Evolutionary conservation across 2,329 filamentous ascomycete species (phyloP).

Genomic region (Penicillium aurantiogriseum): DNA sequence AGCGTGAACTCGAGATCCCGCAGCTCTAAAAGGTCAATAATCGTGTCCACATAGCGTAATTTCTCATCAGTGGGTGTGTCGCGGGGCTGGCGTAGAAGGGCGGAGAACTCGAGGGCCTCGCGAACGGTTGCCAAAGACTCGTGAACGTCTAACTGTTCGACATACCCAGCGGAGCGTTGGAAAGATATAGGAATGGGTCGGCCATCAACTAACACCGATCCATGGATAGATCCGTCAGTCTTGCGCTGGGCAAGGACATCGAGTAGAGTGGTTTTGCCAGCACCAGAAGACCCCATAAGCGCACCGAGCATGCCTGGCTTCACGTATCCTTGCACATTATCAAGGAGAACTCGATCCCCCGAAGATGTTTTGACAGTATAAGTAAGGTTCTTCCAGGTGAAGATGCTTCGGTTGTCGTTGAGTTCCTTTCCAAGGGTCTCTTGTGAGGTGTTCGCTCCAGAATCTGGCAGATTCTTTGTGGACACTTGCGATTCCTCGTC

Average conservation of each 20-base stretch:
- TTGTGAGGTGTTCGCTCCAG: too few relatives aligned
- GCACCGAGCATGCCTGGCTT: neutral
- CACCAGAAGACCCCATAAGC: neutral
- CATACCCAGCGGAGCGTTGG: neutral
- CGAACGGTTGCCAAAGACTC: neutral
- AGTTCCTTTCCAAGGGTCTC: too few relatives aligned
- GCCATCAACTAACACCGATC: neutral
- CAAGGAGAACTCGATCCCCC: neutral
- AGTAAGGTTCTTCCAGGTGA: neutral
- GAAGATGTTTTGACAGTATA: neutral
- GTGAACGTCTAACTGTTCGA: neutral
- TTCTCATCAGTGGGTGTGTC: neutral
- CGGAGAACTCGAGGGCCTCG: neutral
- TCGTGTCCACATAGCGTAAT: neutral
- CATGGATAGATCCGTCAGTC: neutral
- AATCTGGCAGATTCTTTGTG: too few relatives aligned
- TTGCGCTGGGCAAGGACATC: neutral
- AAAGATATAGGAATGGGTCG: neutral
- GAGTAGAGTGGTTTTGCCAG: neutral
- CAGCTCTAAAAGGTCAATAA: neutral
- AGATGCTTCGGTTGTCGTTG: neutral
- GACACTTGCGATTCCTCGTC: too few relatives aligned
- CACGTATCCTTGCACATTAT: neutral
- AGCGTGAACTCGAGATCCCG: neutral
- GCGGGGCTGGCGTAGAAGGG: neutral